Percentiles rank a stretch among this genome's conserved stretches.
These are phyloP conservation scores for Naganishia friedmannii DNA, from an alignment of 768 basidiomycete genomes.

Conservation along the genomic window DNA sequence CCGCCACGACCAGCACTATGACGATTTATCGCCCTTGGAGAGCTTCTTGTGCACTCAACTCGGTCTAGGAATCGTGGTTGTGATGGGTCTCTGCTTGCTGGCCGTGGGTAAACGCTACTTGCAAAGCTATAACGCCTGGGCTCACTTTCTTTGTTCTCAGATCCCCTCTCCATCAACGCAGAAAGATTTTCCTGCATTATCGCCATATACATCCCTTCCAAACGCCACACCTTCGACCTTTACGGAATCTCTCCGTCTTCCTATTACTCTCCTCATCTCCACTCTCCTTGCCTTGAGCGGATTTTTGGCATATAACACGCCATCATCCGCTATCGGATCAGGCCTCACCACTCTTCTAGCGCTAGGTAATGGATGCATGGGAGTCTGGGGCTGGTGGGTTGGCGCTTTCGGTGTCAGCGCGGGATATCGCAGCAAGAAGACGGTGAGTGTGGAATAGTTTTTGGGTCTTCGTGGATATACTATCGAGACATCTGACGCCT, in stretches of 20 bases:
- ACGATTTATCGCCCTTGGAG: conserved; percentile 46
- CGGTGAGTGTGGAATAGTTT: conserved; percentile 21
- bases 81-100: conserved; percentile 23
- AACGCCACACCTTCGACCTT: conserved; percentile 36
- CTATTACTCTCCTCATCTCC: conserved; percentile 40
- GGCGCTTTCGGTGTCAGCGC: conserved; percentile 42
- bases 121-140: not conserved
- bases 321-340: conserved; percentile 31
- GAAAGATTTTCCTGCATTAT: conserved; percentile 21
- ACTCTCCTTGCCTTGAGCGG: conserved; percentile 37
- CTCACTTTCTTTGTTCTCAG: not conserved
- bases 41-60: conserved; percentile 39
- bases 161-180: conserved; percentile 25
- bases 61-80: conserved; percentile 26
- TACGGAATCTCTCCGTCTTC: conserved; percentile 38
- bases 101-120: not conserved
- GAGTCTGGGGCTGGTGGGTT: conserved; percentile 51
- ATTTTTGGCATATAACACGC: conserved; percentile 40
- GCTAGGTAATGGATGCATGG: conserved; percentile 40
- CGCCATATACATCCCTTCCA: conserved; percentile 32
- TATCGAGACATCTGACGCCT: not conserved
- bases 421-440: conserved; percentile 28
- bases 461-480: too few species aligned
- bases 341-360: conserved; percentile 41
- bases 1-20: conserved; percentile 43